Evolutionary conservation across 495 filamentous ascomycete genomes (phyloP).

Genomic region (Friedmanniomyces simplex): DNA sequence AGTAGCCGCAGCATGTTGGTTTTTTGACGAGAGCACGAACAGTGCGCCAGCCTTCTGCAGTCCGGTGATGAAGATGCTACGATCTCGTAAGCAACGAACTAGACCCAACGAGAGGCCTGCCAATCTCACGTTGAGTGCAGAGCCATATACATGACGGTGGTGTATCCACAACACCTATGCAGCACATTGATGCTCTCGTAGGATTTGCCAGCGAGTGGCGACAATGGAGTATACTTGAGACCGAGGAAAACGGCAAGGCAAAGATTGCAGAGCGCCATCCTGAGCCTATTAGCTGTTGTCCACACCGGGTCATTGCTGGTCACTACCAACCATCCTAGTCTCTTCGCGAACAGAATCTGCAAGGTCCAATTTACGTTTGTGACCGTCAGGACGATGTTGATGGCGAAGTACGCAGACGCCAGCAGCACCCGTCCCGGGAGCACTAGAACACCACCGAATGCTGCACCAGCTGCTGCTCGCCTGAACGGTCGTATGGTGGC

Average conservation of each 20-base stretch:
- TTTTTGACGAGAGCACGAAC: background rate
- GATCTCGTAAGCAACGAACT: no score
- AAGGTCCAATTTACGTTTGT: background rate
- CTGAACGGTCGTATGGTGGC: background rate
- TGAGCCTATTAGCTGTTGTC: slow-evolving; percentile 16
- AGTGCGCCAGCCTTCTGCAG: slow-evolving; percentile 27
- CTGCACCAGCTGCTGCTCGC: no score
- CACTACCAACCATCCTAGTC: background rate
- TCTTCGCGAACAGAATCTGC: background rate
- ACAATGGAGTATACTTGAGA: slow-evolving; percentile 50
- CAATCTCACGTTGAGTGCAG: slow-evolving; percentile 31
- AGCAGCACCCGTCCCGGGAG: no score
- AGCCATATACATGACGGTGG: slow-evolving; percentile 37
- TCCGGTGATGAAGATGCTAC: slow-evolving; percentile 31
- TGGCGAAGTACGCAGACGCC: background rate
- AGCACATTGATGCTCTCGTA: slow-evolving; percentile 53
- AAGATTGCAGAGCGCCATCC: slow-evolving; percentile 46
- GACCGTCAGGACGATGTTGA: background rate
- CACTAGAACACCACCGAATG: no score
- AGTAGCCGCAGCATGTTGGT: slow-evolving; percentile 29
- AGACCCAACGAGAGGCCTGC: no score
- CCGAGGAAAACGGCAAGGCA: slow-evolving; percentile 48
- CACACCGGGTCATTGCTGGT: no score
- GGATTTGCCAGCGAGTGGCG: slow-evolving; percentile 45
- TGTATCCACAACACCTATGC: slow-evolving; percentile 48